phyloP scores from a whole-genome alignment of 139 green algal genomes.

The Deuterostichococcus epilithicus region DNA sequence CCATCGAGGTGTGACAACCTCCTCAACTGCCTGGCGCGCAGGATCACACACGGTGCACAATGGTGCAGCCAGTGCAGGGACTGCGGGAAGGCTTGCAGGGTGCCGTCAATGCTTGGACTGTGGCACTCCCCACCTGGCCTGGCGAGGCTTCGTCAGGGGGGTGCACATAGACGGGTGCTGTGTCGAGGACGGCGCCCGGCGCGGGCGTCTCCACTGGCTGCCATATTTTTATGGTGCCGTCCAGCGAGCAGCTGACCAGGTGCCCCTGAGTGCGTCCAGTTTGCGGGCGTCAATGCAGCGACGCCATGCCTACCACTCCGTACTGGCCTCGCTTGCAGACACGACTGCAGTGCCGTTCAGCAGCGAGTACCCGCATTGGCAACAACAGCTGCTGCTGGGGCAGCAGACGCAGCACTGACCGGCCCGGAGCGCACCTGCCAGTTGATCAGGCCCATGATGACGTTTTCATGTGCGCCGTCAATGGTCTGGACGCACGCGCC shows the following conservation, averaged over 20 bases:
- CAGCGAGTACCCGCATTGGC: too few species aligned
- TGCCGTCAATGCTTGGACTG: too few species aligned
- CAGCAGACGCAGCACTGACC: too few species aligned
- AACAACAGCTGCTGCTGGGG: too few species aligned
- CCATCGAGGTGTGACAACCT: too few species aligned
- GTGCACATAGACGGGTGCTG: constrained; percentile 27
- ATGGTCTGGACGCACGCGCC: constrained; percentile 54
- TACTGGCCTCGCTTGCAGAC: too few species aligned
- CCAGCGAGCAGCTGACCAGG: constrained; percentile 58
- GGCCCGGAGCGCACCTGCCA: constrained; percentile 51
- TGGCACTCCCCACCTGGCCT: background rate
- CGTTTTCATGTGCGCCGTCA: constrained; percentile 34
- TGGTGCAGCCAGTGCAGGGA: constrained; percentile 3
- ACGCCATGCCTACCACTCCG: too few species aligned
- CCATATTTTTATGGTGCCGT: constrained; percentile 59
- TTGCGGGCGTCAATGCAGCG: too few species aligned
- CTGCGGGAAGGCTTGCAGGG: constrained; percentile 30
- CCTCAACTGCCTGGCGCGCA: too few species aligned
- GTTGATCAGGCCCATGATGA: constrained; percentile 57
- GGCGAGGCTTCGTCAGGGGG: constrained; percentile 4
- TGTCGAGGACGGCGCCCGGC: constrained; percentile 30
- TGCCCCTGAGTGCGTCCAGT: constrained; percentile 21
- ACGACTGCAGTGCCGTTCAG: too few species aligned
- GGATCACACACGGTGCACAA: too few species aligned
- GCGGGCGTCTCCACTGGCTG: constrained; percentile 20